Percentiles rank a stretch among this genome's conserved stretches.
These are phyloP conservation scores for Exophiala dermatitidis DNA, from an alignment of 2,329 filamentous ascomycete genomes.

Conservation along the genomic window DNA sequence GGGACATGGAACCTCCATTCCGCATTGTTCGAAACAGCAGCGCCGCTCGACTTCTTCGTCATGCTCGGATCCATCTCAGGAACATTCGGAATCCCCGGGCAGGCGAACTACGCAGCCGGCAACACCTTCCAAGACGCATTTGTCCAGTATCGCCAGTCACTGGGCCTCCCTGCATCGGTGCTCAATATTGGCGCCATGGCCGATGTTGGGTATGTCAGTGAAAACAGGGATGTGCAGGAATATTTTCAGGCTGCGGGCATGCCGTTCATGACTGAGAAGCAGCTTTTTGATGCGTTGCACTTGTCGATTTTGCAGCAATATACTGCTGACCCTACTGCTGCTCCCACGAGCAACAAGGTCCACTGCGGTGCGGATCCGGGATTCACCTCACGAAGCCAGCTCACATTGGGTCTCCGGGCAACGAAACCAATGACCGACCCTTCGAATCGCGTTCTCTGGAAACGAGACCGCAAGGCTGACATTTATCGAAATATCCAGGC, in stretches of 20 bases:
- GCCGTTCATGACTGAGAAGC: background rate
- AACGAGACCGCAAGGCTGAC: constrained; percentile 15
- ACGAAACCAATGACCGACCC: constrained; percentile 24
- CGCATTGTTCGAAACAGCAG: background rate
- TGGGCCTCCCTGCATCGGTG: constrained; percentile 28
- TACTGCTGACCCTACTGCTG: background rate
- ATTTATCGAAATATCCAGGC: constrained; percentile 1
- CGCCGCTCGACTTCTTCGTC: constrained; percentile 36
- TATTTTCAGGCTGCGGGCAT: constrained; percentile 7
- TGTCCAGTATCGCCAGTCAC: constrained; percentile 27
- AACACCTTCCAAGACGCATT: constrained; percentile 34
- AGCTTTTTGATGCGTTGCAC: constrained; percentile 4
- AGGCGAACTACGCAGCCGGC: constrained; percentile 39
- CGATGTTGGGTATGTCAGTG: constrained; percentile 27
- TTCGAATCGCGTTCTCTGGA: constrained; percentile 23
- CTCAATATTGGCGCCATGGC: constrained; percentile 31
- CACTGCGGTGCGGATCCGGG: background rate
- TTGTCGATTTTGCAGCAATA: constrained; percentile 2
- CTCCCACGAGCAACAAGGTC: background rate
- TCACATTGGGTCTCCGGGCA: constrained; percentile 22
- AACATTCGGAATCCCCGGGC: constrained; percentile 40
- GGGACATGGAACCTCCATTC: constrained; percentile 31
- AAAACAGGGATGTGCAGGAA: background rate
- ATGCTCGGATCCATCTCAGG: constrained; percentile 36
- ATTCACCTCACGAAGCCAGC: constrained; percentile 1